Base-by-base conservation (phyloP, 345 rosid species). In the Gossypium turneri region DNA sequence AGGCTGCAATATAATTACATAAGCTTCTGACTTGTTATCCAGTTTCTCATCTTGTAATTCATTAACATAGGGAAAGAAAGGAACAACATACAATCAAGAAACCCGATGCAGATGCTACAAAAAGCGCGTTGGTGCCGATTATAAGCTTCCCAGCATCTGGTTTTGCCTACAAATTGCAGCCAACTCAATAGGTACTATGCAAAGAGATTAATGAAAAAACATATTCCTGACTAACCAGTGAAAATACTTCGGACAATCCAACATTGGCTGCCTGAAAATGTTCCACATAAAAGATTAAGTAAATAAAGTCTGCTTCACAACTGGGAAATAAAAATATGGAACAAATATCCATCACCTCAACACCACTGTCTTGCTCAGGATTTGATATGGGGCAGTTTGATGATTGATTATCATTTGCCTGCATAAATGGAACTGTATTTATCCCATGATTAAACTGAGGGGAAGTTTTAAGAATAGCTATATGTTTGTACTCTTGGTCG, bases 131-230 rank as follows among this genome's bases (percentile, higher is more conserved):
- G 65, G 97, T 90, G 73, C 88, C 97, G 29, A 90, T 69, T 52
- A 81, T 82, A 25, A 92, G 85, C 83, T 90, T 86, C 52, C 88
- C 92, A 5, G 97, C 89, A 85, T 92, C 97, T 0, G 89, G 89
- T 52, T 86, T 92, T 76, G 94, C 97, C 97, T 92, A 82, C 70
- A 75, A 77, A 70, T 66, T 77, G 81, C 52, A 62, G 50, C 62
- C 29, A 57, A 22, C 12, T 20, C 15, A 57, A 57, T 57, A 20
- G 27, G 3, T 13, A 34, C 27, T 1, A 64, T 20, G n/a, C 34
- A 38, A 1, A 38, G 44, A 72, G 29, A 47, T 8, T 64, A 67
- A 62, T 15, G 61, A 62, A n/a, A 34, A 62, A 60, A 2, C 2
- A 55, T 41, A 48, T 41, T 13, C 11, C 10, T 22, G 57, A 77